These are phyloP conservation scores for Phaeosphaeria sp. DNA, from an alignment of 2,329 filamentous ascomycete species.

Conservation along the genomic window DNA sequence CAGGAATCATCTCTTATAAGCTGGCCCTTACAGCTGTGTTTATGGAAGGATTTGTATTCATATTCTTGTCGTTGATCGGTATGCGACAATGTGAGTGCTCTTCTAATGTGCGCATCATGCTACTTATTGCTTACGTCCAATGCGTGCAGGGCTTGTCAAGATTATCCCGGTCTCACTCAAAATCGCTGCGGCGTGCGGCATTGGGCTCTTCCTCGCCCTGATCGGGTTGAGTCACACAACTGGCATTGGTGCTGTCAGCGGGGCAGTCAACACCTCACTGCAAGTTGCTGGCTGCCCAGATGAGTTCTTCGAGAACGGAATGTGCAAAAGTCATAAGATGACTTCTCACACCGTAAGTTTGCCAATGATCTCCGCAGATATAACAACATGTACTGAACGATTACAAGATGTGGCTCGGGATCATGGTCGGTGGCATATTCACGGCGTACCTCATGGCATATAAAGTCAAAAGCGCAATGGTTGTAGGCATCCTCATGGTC, in stretches of 20 bases:
- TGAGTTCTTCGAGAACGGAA: slow-evolving; percentile 58
- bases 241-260: slow-evolving; percentile 80
- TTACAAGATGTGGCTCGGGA: slow-evolving; percentile 77
- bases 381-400: slow-evolving; percentile 11
- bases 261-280: slow-evolving; percentile 68
- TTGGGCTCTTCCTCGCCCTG: slow-evolving; percentile 79
- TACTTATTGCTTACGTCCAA: neutral
- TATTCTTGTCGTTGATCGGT: slow-evolving; percentile 77
- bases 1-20: slow-evolving; percentile 73
- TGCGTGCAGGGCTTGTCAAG: slow-evolving; percentile 64
- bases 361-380: slow-evolving; percentile 1
- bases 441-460: slow-evolving; percentile 84
- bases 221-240: slow-evolving; percentile 79
- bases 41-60: slow-evolving; percentile 85
- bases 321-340: slow-evolving; percentile 77
- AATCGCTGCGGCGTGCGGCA: slow-evolving; percentile 83
- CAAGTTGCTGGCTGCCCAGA: slow-evolving; percentile 76
- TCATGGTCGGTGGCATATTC: slow-evolving; percentile 82
- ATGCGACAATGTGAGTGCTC: slow-evolving; percentile 71
- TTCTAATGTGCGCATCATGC: neutral
- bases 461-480: slow-evolving; percentile 84
- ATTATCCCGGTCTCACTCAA: slow-evolving; percentile 84
- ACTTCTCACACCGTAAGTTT: slow-evolving; percentile 67
- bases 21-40: slow-evolving; percentile 86
- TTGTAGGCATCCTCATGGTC: slow-evolving; percentile 80